Evolutionary conservation across 1,284 basidiomycete species (phyloP), one percentile per base, ranked within the genome.

Genomic region (Ceratobasidium sp.): DNA sequence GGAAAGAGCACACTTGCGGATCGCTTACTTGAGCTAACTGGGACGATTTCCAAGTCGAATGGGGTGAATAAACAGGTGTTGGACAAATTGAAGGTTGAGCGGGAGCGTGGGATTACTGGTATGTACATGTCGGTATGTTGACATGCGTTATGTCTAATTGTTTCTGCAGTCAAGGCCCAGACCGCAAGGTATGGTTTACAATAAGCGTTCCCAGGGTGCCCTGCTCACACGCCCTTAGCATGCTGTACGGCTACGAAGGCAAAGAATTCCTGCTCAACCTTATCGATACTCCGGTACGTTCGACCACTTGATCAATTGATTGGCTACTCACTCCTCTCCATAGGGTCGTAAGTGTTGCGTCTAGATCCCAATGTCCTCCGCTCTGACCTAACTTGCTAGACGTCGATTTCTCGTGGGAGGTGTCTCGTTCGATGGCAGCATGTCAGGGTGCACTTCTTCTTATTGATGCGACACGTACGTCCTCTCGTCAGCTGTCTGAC

Each of bases 361-460:
- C 36, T 41, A 41, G 14, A 54, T 36, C 4, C 22, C 33, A 56
- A 17, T 27, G 11, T 41, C 36, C 36, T 75, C 36, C n/a, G 22
- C 29, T 22, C 36, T 63, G 1, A 74, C 24, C 9, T 3, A 19
- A 31, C 15, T 41, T 24, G n/a, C 22, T 31, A 90, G 96, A 98
- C 83, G 96, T 98, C 62, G 96, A 98, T 84, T 98, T 98, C 83
- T 90, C 94, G 75, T 97, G 97, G 90, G 98, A 99, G 83, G 96
- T 99, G 11, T 93, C 95, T 17, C 90, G 98, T 59, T 96, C 94
- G 53, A 85, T 99, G 31, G 92, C 95, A 1, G 96, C 97, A 44
- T 98, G 95, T 79, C 95, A 99, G 84, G 97, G 96, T n/a, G 97
- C 96, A 2, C 83, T 99, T 60, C 85, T 99, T 15, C 87, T 90